Conservation (phyloP, 2,329 filamentous ascomycete species). For the Podosphaera aphanis region DNA sequence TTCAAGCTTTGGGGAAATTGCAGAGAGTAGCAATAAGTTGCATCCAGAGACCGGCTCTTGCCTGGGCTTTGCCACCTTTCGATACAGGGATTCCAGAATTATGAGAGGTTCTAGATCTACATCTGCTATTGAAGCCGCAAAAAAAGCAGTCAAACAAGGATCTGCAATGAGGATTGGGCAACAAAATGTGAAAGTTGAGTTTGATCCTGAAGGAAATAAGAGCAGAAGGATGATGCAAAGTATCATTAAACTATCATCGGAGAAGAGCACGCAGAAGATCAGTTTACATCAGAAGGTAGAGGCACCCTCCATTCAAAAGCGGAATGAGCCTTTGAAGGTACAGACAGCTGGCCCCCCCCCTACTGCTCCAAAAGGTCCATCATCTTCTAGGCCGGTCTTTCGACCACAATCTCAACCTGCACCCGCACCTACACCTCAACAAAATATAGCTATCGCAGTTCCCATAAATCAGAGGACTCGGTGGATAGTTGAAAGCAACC, state of each 20-base stretch:
- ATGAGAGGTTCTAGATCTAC: constrained; percentile 21
- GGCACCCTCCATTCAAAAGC: constrained; percentile 16
- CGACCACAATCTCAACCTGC: constrained; percentile 6
- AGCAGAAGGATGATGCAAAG: constrained; percentile 59
- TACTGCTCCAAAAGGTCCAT: constrained; percentile 65
- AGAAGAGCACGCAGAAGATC: constrained; percentile 10
- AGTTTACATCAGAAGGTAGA: constrained; percentile 6
- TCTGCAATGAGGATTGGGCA: constrained; percentile 62
- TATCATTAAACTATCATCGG: constrained; percentile 41
- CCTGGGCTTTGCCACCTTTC: constrained; percentile 77
- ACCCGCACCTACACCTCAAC: no score
- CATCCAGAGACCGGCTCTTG: constrained; percentile 88
- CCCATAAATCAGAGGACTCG: constrained; percentile 4
- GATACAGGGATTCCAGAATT: constrained; percentile 50
- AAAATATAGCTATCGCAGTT: neutral
- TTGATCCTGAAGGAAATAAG: constrained; percentile 69
- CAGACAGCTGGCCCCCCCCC: constrained; percentile 42
- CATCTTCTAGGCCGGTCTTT: constrained; percentile 12
- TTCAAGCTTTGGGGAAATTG: constrained; percentile 64
- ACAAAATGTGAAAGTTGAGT: constrained; percentile 56
- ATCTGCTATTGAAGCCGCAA: constrained; percentile 58
- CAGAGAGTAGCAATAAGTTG: constrained; percentile 78
- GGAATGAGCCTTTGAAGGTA: constrained; percentile 19
- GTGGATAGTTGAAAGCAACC: constrained; percentile 19
- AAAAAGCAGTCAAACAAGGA: constrained; percentile 52